phyloP scores from a whole-genome alignment of 345 rosid species.

The Citrus cavaleriei region DNA sequence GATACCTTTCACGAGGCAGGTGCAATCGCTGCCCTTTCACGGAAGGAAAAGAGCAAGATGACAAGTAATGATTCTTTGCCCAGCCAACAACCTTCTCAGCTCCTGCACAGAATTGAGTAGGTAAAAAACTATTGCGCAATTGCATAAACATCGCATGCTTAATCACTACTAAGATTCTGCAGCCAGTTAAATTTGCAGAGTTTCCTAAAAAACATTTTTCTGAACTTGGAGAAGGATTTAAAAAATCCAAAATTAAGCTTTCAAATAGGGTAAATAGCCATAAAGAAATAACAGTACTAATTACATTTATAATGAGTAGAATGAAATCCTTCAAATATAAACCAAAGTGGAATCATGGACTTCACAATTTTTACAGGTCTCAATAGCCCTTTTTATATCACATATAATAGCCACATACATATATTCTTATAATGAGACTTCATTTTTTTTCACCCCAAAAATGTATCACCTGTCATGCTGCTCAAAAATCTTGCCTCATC shows the following conservation, averaged over 20 bases:
- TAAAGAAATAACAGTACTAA: background rate
- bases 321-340: background rate
- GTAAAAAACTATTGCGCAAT: background rate
- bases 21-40: slow-evolving; percentile 64
- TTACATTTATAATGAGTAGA: background rate
- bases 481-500: background rate
- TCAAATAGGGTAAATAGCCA: background rate
- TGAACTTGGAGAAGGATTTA: background rate
- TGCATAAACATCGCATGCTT: slow-evolving; percentile 1
- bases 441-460: background rate
- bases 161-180: background rate
- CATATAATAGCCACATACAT: background rate
- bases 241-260: background rate
- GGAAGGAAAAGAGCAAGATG: slow-evolving; percentile 59
- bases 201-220: background rate
- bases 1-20: slow-evolving; percentile 85
- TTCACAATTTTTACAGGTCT: background rate
- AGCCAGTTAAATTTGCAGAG: background rate
- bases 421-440: background rate
- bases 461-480: background rate
- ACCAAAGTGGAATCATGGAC: background rate
- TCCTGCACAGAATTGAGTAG: slow-evolving; percentile 42
- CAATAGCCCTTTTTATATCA: background rate
- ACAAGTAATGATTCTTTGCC: slow-evolving; percentile 88
- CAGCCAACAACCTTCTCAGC: slow-evolving; percentile 95